These are phyloP conservation scores for Penicillium cataractarum DNA, from an alignment of 495 filamentous ascomycete species.

Conservation along the genomic window DNA sequence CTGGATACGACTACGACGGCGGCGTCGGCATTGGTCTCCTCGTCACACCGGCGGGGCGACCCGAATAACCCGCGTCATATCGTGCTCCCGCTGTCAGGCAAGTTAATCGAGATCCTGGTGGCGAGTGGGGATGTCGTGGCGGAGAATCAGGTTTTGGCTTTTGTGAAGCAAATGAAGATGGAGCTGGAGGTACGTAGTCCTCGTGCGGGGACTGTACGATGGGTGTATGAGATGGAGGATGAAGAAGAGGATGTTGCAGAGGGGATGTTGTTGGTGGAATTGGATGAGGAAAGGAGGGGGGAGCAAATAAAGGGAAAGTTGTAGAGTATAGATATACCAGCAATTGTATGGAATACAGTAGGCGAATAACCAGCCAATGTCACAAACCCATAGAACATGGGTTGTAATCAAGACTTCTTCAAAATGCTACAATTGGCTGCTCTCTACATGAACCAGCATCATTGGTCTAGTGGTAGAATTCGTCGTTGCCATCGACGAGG, in stretches of 20 bases:
- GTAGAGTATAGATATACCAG: not conserved
- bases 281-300: slow-evolving; percentile 34
- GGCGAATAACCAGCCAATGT: not conserved
- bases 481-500: slow-evolving; percentile 63
- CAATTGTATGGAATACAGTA: not conserved
- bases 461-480: slow-evolving; percentile 65
- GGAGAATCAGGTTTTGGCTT: slow-evolving; percentile 59
- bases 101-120: slow-evolving; percentile 60
- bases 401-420: no score
- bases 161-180: slow-evolving; percentile 72
- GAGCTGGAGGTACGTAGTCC: slow-evolving; percentile 61
- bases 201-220: slow-evolving; percentile 51
- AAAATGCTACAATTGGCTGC: no score
- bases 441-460: slow-evolving; percentile 36
- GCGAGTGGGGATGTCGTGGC: slow-evolving; percentile 54
- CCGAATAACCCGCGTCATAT: slow-evolving; percentile 56
- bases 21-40: slow-evolving; percentile 48
- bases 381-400: not conserved
- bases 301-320: slow-evolving; percentile 33
- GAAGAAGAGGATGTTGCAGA: slow-evolving; percentile 62
- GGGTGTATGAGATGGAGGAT: slow-evolving; percentile 61
- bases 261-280: slow-evolving; percentile 56
- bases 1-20: slow-evolving; percentile 52
- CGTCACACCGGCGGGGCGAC: slow-evolving; percentile 55
- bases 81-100: slow-evolving; percentile 60